phyloP scores from a whole-genome alignment of 768 basidiomycete species.

The Rhodotorula kratochvilovae region DNA sequence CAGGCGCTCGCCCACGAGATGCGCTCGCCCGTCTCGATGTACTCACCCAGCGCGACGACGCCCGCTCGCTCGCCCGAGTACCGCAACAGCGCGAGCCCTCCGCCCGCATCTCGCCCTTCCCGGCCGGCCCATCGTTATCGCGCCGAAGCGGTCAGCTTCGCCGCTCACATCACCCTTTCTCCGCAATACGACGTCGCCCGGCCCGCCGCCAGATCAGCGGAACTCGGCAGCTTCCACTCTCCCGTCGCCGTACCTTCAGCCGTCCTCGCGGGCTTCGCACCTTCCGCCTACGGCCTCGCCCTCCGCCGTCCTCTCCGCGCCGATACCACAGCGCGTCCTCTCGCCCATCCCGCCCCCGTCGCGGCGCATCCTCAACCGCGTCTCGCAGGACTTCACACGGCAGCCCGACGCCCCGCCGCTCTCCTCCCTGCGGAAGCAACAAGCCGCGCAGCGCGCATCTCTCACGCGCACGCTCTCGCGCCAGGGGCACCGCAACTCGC shows the following conservation, averaged over 20 bases:
- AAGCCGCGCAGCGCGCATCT: neutral
- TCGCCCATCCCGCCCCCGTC: neutral
- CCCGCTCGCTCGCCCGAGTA: neutral
- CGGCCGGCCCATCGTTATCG: neutral
- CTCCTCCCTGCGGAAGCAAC: neutral
- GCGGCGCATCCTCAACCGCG: neutral
- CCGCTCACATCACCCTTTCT: neutral
- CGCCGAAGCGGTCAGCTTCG: neutral
- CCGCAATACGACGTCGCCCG: neutral
- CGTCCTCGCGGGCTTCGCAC: neutral
- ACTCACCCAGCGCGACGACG: neutral
- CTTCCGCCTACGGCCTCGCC: neutral
- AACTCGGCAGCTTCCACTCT: neutral
- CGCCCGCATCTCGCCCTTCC: neutral
- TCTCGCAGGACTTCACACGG: constrained; percentile 1
- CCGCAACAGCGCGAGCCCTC: neutral
- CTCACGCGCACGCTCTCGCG: neutral
- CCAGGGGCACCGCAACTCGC: constrained; percentile 10
- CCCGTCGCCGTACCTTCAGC: neutral
- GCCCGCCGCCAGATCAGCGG: neutral
- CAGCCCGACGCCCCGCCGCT: neutral
- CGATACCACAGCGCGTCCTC: neutral
- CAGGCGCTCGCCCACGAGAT: neutral
- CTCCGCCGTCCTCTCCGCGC: no score
- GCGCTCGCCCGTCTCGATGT: neutral